These are phyloP conservation scores for Serendipita sp. DNA, from an alignment of 768 basidiomycete species.

Conservation along the genomic window DNA sequence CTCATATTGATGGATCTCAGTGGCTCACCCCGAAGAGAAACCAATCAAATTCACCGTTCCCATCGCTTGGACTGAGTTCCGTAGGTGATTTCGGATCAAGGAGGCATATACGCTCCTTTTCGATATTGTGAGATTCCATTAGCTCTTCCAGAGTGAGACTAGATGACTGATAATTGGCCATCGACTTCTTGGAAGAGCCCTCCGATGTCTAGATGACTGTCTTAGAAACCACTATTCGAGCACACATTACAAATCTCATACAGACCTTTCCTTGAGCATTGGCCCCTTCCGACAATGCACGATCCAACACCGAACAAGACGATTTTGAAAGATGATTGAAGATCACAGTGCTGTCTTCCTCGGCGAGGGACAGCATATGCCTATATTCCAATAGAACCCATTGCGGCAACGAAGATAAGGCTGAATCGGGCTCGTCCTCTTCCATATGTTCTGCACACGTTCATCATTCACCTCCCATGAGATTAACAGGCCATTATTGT, in stretches of 20 bases:
- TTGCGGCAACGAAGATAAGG: slow-evolving; percentile 40
- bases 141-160: slow-evolving; percentile 37
- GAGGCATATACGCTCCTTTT: slow-evolving; percentile 59
- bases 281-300: slow-evolving; percentile 19
- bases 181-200: too few relatives aligned
- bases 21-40: slow-evolving; percentile 76
- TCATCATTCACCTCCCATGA: background rate
- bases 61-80: slow-evolving; percentile 60
- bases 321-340: slow-evolving; percentile 79
- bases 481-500: background rate
- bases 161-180: slow-evolving; percentile 14
- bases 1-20: background rate
- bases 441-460: slow-evolving; percentile 82
- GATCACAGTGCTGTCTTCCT: slow-evolving; percentile 43
- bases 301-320: slow-evolving; percentile 40
- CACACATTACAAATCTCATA: too few relatives aligned
- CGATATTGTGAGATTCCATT: slow-evolving; percentile 28
- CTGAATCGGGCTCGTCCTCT: slow-evolving; percentile 64
- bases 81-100: slow-evolving; percentile 80
- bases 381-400: slow-evolving; percentile 94
- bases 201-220: too few relatives aligned
- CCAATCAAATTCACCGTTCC: slow-evolving; percentile 58
- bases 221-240: too few relatives aligned
- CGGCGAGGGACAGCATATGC: slow-evolving; percentile 77
- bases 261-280: background rate